Evolutionary conservation across 2,329 filamentous ascomycete genomes (phyloP), one percentile per base, ranked within the genome.

Genomic region (Fusarium cicatricum): DNA sequence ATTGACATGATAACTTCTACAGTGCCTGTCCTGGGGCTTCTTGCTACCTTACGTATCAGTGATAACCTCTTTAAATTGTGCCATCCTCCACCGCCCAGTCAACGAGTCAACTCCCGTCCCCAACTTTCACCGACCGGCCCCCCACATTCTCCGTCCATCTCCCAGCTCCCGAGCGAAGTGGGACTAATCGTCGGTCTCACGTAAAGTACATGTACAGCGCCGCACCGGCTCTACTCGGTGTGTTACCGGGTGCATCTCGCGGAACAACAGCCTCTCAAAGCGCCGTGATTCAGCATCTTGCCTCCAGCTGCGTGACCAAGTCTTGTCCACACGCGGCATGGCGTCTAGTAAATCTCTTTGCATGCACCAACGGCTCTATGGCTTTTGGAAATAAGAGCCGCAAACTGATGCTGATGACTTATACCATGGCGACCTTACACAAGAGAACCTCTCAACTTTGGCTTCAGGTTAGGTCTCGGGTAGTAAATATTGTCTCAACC

Each of bases 91-190:
- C 66, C 66, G 66, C 66, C 64, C 48, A 9, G 37, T 47, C 53
- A 62, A 60, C 55, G 51, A 53, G 47, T 39, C 45, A 46, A 48
- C 55, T 51, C 42, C 42, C 12, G 37, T 58, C 57, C 60, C 57
- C 60, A 64, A 64, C 52, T 65, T 66, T 59, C 52, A 48, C 51
- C 55, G 52, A 58, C 52, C 45, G 46, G 41, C 53, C 47, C 65
- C 65, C 65, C 66, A 68, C 65, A 64, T 67, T 65, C 66, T 66
- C 61, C 56, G 52, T 54, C 50, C 47, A 65, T 41, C 61, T 57
- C 64, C 55, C 52, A 68, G 54, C 56, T 67, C 64, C 64, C 63
- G 54, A 65, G 36, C 51, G 23, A 42, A 40, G 65, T 65, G 65
- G 65, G 58, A 41, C 58, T 42, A 39, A 42, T 52, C 41, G 64